Evolutionary conservation across 2,329 filamentous ascomycete genomes (phyloP).

Genomic region (Neopestalotiopsis rosae): DNA sequence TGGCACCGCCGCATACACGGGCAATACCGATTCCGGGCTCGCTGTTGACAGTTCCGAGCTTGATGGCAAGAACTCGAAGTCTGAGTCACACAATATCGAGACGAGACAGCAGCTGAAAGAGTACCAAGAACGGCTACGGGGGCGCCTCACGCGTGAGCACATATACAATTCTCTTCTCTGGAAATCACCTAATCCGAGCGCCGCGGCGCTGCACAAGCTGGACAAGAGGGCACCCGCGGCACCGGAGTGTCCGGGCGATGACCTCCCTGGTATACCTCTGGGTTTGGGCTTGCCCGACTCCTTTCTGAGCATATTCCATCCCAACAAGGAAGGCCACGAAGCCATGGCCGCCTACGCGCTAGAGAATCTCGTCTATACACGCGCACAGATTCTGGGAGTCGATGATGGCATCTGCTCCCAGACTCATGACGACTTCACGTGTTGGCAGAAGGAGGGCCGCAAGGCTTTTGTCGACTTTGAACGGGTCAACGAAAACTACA

Average conservation of each 20-base stretch:
- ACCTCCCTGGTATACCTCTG: conserved; percentile 1
- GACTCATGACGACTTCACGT: conserved; percentile 29
- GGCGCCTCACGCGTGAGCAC: no score
- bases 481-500: conserved; percentile 31
- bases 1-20: no score
- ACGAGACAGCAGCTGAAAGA: no score
- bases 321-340: conserved; percentile 34
- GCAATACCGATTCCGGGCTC: no score
- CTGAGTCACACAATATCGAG: not conserved
- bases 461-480: conserved; percentile 29
- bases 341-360: conserved; percentile 36
- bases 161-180: conserved; percentile 31
- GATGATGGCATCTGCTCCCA: conserved; percentile 20
- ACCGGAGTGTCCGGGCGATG: conserved; percentile 34
- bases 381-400: conserved; percentile 27
- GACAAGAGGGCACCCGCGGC: conserved; percentile 29
- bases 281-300: conserved; percentile 37
- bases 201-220: conserved; percentile 29
- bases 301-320: conserved; percentile 39
- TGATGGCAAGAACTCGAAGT: not conserved
- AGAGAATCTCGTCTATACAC: conserved; percentile 25
- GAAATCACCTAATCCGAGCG: conserved; percentile 29
- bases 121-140: no score
- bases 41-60: no score
- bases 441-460: conserved; percentile 30